Evolutionary conservation across 1,284 basidiomycete genomes (phyloP).

Genomic region (Sphagnurus paluster): DNA sequence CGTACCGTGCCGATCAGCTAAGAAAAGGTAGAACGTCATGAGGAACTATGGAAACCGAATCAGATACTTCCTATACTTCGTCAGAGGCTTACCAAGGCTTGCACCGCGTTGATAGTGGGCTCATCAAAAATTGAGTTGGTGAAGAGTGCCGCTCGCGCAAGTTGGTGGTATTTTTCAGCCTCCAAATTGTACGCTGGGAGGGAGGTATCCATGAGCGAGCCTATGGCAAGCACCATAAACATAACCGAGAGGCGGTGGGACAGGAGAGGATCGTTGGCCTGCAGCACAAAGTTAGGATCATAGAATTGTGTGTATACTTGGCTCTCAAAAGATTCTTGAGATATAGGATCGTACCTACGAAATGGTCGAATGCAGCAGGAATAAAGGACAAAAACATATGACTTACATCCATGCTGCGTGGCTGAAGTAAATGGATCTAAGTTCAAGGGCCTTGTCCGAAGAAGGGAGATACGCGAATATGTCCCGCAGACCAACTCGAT

Average conservation of each 20-base stretch:
- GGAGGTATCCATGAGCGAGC: slow-evolving; percentile 66
- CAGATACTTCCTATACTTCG: slow-evolving; percentile 10
- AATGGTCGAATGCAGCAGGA: slow-evolving; percentile 17
- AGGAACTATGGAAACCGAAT: slow-evolving; percentile 51
- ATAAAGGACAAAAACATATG: slow-evolving; percentile 19
- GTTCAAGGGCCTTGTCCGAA: slow-evolving; percentile 53
- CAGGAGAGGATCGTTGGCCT: slow-evolving; percentile 56
- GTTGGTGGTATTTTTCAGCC: slow-evolving; percentile 76
- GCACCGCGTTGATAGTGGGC: slow-evolving; percentile 70
- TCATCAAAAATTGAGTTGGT: slow-evolving; percentile 71
- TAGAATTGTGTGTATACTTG: slow-evolving; percentile 68
- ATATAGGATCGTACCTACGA: slow-evolving; percentile 72
- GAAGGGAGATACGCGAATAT: slow-evolving; percentile 72
- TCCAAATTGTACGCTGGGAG: slow-evolving; percentile 69
- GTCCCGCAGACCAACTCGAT: slow-evolving; percentile 50
- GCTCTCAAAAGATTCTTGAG: slow-evolving; percentile 61
- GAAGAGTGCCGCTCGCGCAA: slow-evolving; percentile 72
- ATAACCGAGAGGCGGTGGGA: slow-evolving; percentile 70
- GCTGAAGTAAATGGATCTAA: slow-evolving; percentile 65
- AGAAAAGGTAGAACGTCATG: slow-evolving; percentile 77
- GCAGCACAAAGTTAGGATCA: slow-evolving; percentile 42
- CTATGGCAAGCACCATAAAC: slow-evolving; percentile 77
- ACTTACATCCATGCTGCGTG: slow-evolving; percentile 77
- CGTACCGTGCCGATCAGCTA: slow-evolving; percentile 71
- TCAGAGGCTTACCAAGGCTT: slow-evolving; percentile 55